Evolutionary conservation across 257 asterid species (phyloP).

Genomic region (Solanum appendiculatum): DNA sequence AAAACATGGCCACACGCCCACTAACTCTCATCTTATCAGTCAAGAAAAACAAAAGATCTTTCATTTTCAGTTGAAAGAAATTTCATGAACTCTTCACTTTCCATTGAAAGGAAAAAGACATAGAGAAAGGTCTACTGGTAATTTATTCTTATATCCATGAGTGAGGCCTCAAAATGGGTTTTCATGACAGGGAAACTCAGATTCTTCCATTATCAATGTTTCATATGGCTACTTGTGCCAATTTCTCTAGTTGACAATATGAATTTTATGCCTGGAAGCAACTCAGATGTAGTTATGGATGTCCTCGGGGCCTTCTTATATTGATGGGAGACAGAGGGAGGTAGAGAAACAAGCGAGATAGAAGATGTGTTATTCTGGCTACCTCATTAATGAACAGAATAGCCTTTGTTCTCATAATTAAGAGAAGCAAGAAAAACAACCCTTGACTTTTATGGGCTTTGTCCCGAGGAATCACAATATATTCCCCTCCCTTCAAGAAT

Average conservation of each 20-base stretch:
- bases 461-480: background rate
- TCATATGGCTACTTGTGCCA: background rate
- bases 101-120: background rate
- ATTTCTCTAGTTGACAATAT: background rate
- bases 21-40: background rate
- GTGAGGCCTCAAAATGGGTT: background rate
- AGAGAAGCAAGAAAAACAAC: background rate
- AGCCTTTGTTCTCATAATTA: background rate
- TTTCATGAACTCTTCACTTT: background rate
- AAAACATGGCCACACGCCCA: too few relatives aligned
- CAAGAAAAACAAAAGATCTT: background rate
- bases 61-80: background rate
- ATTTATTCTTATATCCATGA: background rate
- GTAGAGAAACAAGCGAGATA: background rate
- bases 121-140: background rate
- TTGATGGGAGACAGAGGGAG: background rate
- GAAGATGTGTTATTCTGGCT: background rate
- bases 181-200: background rate
- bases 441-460: background rate
- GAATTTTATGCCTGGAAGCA: background rate
- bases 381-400: background rate
- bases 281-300: background rate
- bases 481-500: background rate
- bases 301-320: background rate
- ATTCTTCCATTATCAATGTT: background rate